Base-by-base conservation (phyloP, 2,329 filamentous ascomycete genomes). In the Thelonectria olida region DNA sequence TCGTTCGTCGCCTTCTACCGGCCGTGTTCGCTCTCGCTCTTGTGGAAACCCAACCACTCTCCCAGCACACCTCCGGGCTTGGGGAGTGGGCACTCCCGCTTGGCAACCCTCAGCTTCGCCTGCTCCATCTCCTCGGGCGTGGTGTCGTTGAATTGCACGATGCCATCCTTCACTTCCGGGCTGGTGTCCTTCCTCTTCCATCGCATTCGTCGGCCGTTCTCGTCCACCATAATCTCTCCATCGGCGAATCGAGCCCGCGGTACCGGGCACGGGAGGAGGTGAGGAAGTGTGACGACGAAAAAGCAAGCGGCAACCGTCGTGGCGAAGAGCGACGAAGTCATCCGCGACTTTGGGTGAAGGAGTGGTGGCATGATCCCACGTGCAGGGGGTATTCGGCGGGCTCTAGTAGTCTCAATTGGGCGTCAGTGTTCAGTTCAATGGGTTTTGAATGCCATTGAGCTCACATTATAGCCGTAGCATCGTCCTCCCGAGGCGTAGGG, bases 301-400 rank as follows among this genome's bases (percentile, higher is more conserved):
- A 99, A 97, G 69, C 92, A 96, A 28, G 93, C 89, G 64, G 92
- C 85, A 55, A 98, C 86, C 1, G 95, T 98, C n/a, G 91, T 92
- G 51, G 93, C 93, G 81, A 99, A 99, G 62, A 99, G 90, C 45
- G 93, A 96, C 58, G 92, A 94, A 71, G 96, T 99, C 81, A 93
- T 92, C 72, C 92, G 90, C 69, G 95, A 98, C 78, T 94, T 90
- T 31, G 96, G 96, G 78, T 99, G 96, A 41, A 99, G 89, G 79
- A 95, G 91, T 63, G 92, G 92, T 72, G 92, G 89, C 92, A 96
- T 96, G 75, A 74, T 80, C 55, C 66, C 34, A 54, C 48, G 23
- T 39, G 58, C 44, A 56, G 34, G 36, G 34, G 52, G 55, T 58
- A 42, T 62, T 66, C 61, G 53, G 42, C n/a, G 53, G 54, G 60